Conservation (phyloP, 2,329 filamentous ascomycete species). For the Ceratocystis alfenasii region DNA sequence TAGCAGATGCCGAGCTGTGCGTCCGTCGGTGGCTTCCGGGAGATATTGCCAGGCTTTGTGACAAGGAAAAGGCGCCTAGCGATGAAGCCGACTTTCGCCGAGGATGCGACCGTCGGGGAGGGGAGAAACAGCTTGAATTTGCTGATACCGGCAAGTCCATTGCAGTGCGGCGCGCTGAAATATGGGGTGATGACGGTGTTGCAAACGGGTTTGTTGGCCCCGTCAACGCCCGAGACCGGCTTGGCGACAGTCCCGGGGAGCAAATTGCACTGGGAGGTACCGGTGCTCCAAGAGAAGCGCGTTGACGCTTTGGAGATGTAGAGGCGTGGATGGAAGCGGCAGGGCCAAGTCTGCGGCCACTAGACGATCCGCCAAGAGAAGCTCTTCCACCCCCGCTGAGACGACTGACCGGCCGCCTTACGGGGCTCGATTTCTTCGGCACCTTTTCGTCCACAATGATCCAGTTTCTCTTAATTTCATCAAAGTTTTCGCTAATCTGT, state of each 20-base stretch:
- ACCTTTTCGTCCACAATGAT: constrained; percentile 47
- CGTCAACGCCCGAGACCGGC: neutral
- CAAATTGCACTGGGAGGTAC: neutral
- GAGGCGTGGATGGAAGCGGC: constrained; percentile 24
- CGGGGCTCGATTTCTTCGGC: neutral
- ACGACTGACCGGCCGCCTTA: neutral
- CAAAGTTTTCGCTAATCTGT: constrained; percentile 38
- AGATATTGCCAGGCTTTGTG: constrained; percentile 10
- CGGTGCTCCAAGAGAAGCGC: neutral
- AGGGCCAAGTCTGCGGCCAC: constrained; percentile 20
- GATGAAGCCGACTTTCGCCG: constrained; percentile 1
- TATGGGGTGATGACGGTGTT: neutral
- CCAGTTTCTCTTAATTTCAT: constrained; percentile 56
- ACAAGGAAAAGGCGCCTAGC: neutral
- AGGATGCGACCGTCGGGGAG: constrained; percentile 33
- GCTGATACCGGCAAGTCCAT: neutral
- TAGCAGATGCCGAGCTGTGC: neutral
- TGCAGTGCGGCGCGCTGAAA: neutral
- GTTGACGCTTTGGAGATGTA: neutral
- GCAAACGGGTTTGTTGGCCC: neutral
- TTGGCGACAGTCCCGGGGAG: neutral
- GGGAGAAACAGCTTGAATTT: constrained; percentile 19
- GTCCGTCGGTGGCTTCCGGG: constrained; percentile 8
- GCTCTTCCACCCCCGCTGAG: neutral
- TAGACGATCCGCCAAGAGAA: neutral